phyloP scores from a whole-genome alignment of 495 filamentous ascomycete species.

The Mycothermus thermophilus region DNA sequence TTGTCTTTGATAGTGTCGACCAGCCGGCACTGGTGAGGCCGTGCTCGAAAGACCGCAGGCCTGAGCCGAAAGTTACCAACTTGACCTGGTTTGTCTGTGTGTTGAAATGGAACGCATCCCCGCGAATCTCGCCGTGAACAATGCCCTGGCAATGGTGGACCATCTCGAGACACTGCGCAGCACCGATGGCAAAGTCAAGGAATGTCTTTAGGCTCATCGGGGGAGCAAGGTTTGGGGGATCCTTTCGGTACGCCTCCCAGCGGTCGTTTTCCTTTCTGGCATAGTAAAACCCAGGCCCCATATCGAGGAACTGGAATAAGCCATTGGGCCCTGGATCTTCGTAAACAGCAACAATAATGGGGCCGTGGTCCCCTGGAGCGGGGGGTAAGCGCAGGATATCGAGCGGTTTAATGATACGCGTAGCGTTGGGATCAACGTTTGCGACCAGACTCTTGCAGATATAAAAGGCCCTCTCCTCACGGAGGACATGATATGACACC shows the following conservation, averaged over 20 bases:
- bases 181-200: constrained; percentile 78
- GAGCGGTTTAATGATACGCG: constrained; percentile 61
- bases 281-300: constrained; percentile 61
- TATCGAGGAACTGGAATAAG: constrained; percentile 52
- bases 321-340: constrained; percentile 65
- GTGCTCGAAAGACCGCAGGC: constrained; percentile 73
- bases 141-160: constrained; percentile 71
- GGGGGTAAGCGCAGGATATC: constrained; percentile 54
- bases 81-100: constrained; percentile 53
- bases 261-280: constrained; percentile 35
- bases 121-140: constrained; percentile 76
- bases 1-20: constrained; percentile 61
- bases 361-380: constrained; percentile 46
- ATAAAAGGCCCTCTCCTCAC: constrained; percentile 74
- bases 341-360: constrained; percentile 61
- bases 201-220: constrained; percentile 58
- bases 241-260: constrained; percentile 25
- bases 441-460: constrained; percentile 56
- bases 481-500: constrained; percentile 62
- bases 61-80: constrained; percentile 71
- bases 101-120: constrained; percentile 78
- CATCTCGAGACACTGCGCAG: constrained; percentile 70
- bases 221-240: constrained; percentile 33
- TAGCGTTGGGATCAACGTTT: constrained; percentile 56
- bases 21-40: constrained; percentile 73